Conservation (phyloP, 164 flowering plant species). For the Liriodendron chinense region DNA sequence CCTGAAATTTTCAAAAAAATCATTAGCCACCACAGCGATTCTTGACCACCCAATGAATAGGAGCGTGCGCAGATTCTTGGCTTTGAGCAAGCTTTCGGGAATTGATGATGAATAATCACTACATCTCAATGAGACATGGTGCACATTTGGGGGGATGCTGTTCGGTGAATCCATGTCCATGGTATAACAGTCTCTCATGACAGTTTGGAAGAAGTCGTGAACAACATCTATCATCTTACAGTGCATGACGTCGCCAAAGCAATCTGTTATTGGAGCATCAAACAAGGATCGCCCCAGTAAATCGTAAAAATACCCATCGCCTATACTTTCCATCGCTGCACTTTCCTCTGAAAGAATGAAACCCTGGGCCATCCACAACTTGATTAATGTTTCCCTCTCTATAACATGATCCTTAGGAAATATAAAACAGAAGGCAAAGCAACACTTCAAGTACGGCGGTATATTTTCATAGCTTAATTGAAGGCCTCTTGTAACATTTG, state of each 20-base stretch:
- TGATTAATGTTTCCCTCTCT: background rate
- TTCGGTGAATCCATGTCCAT: background rate
- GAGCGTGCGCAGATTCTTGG: background rate
- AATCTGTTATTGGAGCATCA: background rate
- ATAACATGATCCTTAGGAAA: conserved; percentile 10
- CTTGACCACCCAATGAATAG: background rate
- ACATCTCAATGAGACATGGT: background rate
- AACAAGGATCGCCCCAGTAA: conserved; percentile 12
- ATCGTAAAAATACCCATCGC: conserved; percentile 3
- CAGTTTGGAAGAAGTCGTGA: background rate
- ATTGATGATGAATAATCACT: background rate
- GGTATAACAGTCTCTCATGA: background rate
- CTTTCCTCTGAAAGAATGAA: background rate
- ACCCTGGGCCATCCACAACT: conserved; percentile 21
- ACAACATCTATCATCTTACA: conserved; percentile 11
- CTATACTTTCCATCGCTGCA: conserved; percentile 1
- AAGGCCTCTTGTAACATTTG: background rate
- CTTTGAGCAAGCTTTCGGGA: background rate
- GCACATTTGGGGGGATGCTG: background rate
- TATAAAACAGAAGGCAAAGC: conserved; percentile 11
- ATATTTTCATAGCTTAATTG: conserved; percentile 13
- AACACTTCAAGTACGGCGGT: conserved; percentile 5
- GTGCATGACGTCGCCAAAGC: background rate
- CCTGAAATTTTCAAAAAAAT: background rate
- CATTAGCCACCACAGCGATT: background rate